Base-by-base conservation (phyloP, 306 rosid genomes). In the Boehmeria nivea region DNA sequence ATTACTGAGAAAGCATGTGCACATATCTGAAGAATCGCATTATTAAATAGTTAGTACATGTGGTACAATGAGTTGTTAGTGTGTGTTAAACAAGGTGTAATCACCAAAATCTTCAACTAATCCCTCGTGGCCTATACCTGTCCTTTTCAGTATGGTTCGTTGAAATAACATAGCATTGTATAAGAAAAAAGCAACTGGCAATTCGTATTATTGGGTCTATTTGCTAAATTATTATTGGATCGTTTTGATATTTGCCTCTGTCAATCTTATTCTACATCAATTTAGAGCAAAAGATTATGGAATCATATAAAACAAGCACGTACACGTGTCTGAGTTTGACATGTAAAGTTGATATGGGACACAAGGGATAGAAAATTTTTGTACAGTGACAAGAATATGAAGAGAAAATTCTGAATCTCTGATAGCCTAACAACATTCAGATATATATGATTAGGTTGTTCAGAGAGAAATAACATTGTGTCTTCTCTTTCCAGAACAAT, bases 41-140 rank as follows among this genome's bases (percentile, higher is more conserved):
- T 31, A 53, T 64, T 6, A 38, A 14, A 46, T 58, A 21, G 36
- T 53, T 43, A 54, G 20, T 49, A 7, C 34, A 34, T 8, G 47
- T 61, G 63, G 44, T 45, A 59, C 54, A 40, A 21, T 64, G 76
- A 72, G 75, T 44, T 68, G 69, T 68, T 31, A 43, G 11, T 19
- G 58, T 33, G 34, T 61, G 27, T 36, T 42, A 33, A 50, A 67
- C 51, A 57, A 59, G 49, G 24, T 44, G 65, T 47, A n/a, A n/a
- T n/a, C 44, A 49, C 58, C 57, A 36, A 34, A 33, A 67, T 25
- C 53, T 43, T 60, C 43, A 18, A 66, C 54, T 54, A 22, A 44
- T 36, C 63, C 50, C 6, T 36, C 4, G 37, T 62, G 51, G 56
- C 45, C 23, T 24, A 33, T 19, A 15, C 36, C 25, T 31, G 23